phyloP scores from a whole-genome alignment of 805 yeast genomes.

The Wickerhamiella australiensis region DNA sequence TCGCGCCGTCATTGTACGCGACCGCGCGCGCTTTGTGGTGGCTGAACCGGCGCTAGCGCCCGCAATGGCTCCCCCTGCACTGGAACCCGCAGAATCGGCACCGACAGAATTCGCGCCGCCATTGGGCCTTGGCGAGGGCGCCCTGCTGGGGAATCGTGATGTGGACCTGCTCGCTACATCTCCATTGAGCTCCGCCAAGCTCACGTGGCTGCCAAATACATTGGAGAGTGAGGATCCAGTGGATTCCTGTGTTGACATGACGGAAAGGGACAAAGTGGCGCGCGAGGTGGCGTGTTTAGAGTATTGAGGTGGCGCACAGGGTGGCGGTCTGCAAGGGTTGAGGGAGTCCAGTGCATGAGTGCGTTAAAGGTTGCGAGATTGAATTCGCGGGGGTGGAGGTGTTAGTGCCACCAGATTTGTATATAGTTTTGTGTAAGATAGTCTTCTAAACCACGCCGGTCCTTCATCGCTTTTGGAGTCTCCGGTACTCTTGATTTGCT shows the following conservation, averaged over 20 bases:
- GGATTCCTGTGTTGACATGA: neutral
- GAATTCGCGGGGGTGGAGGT: no score
- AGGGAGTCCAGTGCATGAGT: no score
- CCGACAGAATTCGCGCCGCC: no score
- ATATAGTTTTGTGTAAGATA: no score
- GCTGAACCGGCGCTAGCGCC: neutral
- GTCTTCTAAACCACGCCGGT: constrained; percentile 92
- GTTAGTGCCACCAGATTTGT: no score
- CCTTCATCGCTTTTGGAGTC: constrained; percentile 31
- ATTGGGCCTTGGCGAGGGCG: neutral
- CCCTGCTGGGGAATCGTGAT: constrained; percentile 6
- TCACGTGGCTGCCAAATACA: constrained; percentile 31
- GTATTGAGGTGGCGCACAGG: neutral
- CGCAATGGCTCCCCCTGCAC: no score
- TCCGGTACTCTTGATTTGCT: constrained; percentile 52
- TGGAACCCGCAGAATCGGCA: no score
- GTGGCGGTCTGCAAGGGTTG: neutral
- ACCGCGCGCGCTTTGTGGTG: constrained; percentile 7
- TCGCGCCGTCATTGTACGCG: constrained; percentile 2
- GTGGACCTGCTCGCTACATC: constrained; percentile 15
- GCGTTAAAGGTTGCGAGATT: no score
- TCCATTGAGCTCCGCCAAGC: constrained; percentile 30
- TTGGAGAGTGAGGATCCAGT: constrained; percentile 24
- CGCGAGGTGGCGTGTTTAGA: neutral
- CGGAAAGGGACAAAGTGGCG: neutral